A percentile compares a stretch with the other conserved stretches of the same genome.
phyloP scores from a whole-genome alignment of 2,329 filamentous ascomycete genomes.

The Aspergillus sp. region DNA sequence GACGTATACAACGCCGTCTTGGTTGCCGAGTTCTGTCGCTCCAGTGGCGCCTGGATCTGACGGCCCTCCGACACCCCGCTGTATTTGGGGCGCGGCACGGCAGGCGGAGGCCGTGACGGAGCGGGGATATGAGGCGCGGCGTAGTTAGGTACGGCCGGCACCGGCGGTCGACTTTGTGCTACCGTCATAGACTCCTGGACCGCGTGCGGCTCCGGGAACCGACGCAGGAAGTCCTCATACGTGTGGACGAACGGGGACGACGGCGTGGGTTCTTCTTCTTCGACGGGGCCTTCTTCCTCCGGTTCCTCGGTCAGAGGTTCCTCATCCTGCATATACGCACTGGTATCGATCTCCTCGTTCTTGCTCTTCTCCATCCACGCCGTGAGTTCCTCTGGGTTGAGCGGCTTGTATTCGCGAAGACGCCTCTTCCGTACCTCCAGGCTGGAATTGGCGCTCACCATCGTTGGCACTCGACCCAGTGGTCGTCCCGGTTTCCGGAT shows the following conservation, averaged over 20 bases:
- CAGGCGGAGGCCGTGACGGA: conserved; percentile 58
- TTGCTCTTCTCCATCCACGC: conserved; percentile 71
- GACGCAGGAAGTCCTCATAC: conserved; percentile 74
- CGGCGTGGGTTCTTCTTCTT: conserved; percentile 30
- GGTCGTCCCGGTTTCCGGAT: conserved; percentile 38
- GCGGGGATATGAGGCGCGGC: conserved; percentile 47
- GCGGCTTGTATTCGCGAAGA: conserved; percentile 56
- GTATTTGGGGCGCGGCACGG: conserved; percentile 64
- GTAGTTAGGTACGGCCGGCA: conserved; percentile 25
- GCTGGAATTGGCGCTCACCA: conserved; percentile 44
- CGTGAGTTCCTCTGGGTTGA: conserved; percentile 72
- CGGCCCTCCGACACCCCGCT: conserved; percentile 65
- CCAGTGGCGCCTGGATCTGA: conserved; percentile 37
- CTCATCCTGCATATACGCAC: conserved; percentile 28
- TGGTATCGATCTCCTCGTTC: conserved; percentile 51
- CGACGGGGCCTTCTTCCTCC: conserved; percentile 38
- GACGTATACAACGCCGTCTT: conserved; percentile 38
- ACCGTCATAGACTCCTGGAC: conserved; percentile 51
- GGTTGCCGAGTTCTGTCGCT: conserved; percentile 38
- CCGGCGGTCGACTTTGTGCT: conserved; percentile 23
- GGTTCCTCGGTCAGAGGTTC: conserved; percentile 32
- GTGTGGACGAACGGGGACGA: conserved; percentile 52
- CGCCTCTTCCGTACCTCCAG: conserved; percentile 49
- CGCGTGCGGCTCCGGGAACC: conserved; percentile 64
- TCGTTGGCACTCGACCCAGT: conserved; percentile 45